phyloP scores from a whole-genome alignment of 2,329 filamentous ascomycete genomes.

The Diaporthe citri region DNA sequence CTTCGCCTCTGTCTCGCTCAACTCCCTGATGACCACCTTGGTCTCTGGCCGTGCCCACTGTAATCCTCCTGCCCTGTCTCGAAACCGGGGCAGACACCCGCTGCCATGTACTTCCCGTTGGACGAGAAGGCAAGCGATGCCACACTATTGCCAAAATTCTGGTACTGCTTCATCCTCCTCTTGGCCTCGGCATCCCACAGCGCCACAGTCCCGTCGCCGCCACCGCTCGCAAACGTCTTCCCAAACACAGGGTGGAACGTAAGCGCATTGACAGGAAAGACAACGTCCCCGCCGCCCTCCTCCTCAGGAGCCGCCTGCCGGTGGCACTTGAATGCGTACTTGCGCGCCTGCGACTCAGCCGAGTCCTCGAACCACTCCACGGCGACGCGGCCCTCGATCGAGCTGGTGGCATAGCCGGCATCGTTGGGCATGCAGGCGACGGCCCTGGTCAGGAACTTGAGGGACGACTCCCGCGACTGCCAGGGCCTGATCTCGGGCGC shows the following conservation, averaged over 20 bases:
- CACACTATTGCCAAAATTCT: constrained; percentile 83
- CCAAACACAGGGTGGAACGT: constrained; percentile 87
- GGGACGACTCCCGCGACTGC: constrained; percentile 92
- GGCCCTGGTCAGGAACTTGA: constrained; percentile 95
- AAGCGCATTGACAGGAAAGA: constrained; percentile 92
- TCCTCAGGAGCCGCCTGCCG: constrained; percentile 77
- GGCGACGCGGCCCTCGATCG: constrained; percentile 94
- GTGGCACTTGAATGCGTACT: constrained; percentile 99
- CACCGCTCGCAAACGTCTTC: constrained; percentile 85
- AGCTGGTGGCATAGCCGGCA: constrained; percentile 90
- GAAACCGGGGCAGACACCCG: constrained; percentile 87
- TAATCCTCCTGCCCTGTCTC: constrained; percentile 89
- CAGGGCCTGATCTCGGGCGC: constrained; percentile 76
- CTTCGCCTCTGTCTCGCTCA: constrained; percentile 90
- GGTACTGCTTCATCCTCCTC: constrained; percentile 89
- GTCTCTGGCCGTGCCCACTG: constrained; percentile 76
- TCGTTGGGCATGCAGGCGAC: constrained; percentile 98
- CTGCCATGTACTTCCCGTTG: constrained; percentile 82
- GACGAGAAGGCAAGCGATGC: constrained; percentile 81
- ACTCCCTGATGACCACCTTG: constrained; percentile 83
- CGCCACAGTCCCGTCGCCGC: constrained; percentile 91
- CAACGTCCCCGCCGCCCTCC: constrained; percentile 78
- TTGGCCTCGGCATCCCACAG: constrained; percentile 94
- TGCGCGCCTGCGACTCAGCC: constrained; percentile 86
- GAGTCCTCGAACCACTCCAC: constrained; percentile 97